phyloP scores from a whole-genome alignment of 345 rosid species.

The Gossypium sturtianum region DNA sequence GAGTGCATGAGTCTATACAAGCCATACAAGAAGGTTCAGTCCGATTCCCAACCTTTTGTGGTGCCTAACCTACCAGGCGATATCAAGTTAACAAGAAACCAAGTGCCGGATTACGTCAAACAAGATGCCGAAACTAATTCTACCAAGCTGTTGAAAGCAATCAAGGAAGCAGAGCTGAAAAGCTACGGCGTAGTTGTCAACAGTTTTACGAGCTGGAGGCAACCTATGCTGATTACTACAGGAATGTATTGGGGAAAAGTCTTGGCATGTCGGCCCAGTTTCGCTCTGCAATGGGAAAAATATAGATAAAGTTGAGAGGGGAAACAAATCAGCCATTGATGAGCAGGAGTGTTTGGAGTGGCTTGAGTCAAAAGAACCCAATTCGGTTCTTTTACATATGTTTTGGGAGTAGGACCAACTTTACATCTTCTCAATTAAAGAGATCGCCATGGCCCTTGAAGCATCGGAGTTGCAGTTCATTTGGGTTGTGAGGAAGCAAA shows the following conservation, averaged over 20 bases:
- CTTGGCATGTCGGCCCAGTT: conserved; percentile 64
- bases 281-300: conserved; percentile 24
- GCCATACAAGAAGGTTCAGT: conserved; percentile 36
- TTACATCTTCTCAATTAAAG: neutral
- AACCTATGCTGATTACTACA: conserved; percentile 38
- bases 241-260: conserved; percentile 33
- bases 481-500: conserved; percentile 28
- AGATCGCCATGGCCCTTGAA: neutral
- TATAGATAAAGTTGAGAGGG: conserved; percentile 32
- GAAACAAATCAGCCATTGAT: conserved; percentile 21
- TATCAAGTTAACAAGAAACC: conserved; percentile 27
- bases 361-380: conserved; percentile 25
- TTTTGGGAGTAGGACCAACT: neutral
- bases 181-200: conserved; percentile 62
- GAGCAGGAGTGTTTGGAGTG: conserved; percentile 35
- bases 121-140: neutral
- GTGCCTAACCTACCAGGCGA: conserved; percentile 53
- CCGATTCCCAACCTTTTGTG: conserved; percentile 40
- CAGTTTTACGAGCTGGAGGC: conserved; percentile 72
- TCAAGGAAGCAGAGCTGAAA: conserved; percentile 33
- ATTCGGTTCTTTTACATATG: conserved; percentile 30
- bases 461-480: conserved; percentile 24
- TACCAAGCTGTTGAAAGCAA: neutral
- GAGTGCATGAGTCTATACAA: conserved; percentile 27
- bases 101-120: neutral